phyloP scores from a whole-genome alignment of 2,329 filamentous ascomycete genomes.

The Cladosporium sp. region DNA sequence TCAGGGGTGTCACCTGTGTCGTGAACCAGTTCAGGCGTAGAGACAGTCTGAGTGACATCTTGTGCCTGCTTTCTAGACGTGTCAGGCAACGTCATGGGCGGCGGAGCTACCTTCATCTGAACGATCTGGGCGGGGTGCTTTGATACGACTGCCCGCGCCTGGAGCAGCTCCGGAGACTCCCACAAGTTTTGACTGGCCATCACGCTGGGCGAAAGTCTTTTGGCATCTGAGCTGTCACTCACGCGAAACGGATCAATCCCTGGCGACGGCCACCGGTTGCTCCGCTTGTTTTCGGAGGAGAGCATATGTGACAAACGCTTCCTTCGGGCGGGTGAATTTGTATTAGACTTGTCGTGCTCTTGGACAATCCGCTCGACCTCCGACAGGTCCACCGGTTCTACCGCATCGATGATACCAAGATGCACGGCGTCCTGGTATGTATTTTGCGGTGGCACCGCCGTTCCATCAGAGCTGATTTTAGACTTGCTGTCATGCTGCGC shows the following conservation, averaged over 20 bases:
- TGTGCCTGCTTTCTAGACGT: neutral
- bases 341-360: constrained; percentile 28
- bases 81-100: too few relatives aligned
- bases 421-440: constrained; percentile 24
- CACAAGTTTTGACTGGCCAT: constrained; percentile 19
- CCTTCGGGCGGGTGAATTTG: constrained; percentile 13
- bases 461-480: constrained; percentile 29
- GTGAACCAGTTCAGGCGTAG: constrained; percentile 12
- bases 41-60: neutral
- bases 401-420: constrained; percentile 51
- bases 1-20: constrained; percentile 27
- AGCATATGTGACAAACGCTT: constrained; percentile 20
- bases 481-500: constrained; percentile 25
- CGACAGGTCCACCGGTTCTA: constrained; percentile 37
- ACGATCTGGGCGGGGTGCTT: constrained; percentile 19
- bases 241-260: constrained; percentile 10
- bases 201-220: constrained; percentile 16
- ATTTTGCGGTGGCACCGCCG: neutral
- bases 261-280: constrained; percentile 23
- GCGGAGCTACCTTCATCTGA: constrained; percentile 9
- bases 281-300: constrained; percentile 18
- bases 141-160: constrained; percentile 17
- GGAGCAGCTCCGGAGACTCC: constrained; percentile 22
- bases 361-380: constrained; percentile 41
- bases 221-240: constrained; percentile 12